Base-by-base conservation (phyloP, 148 eudicot species). In the Cornus kousa region DNA sequence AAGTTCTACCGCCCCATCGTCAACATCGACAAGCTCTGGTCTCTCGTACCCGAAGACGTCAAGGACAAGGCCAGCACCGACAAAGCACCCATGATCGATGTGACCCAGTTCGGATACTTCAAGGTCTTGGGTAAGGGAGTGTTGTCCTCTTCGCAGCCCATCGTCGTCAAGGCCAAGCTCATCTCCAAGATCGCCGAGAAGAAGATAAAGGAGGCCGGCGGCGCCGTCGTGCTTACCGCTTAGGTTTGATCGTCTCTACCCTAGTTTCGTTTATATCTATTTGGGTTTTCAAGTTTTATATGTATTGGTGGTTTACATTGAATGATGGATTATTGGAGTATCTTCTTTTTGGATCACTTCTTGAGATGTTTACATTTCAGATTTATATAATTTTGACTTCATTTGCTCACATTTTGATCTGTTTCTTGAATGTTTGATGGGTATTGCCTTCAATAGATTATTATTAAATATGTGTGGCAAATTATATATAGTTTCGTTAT, bases 151-250 rank as follows among this genome's bases (percentile, higher is more conserved):
- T 20, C 67, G 6, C 71, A 73, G 71, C 80, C 86, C 5, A 69
- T 84, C 9, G 86, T 84, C 0, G 83, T 84, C 3, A 84, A 84
- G 79, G 83, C 86, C 13, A 84, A 84, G 78, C 75, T 84, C 4
- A 72, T 84, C 17, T 84, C 86, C 31, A 84, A 84, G 78, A 68
- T 17, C 4, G 90, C 90, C 0, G 90, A 87, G 85, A 87, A 81
- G 83, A 85, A 87, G 80, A 87, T 87, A 23, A 87, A 87, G 84
- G 86, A 85, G 43, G 87, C 86, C 32, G 90, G 90, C 22, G 90
- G 90, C 4, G 87, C 90, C 40, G 90, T 87, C 19, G 68, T 87
- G 43, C 88, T 87, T 40, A 83, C 90, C n/a, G 90, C 90, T 70
- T 87, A 74, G 79, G 75, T 82, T 53, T 16, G 59, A 16, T 53